Evolutionary conservation across 495 filamentous ascomycete species (phyloP).

Genomic region (Sordaria brevicollis): DNA sequence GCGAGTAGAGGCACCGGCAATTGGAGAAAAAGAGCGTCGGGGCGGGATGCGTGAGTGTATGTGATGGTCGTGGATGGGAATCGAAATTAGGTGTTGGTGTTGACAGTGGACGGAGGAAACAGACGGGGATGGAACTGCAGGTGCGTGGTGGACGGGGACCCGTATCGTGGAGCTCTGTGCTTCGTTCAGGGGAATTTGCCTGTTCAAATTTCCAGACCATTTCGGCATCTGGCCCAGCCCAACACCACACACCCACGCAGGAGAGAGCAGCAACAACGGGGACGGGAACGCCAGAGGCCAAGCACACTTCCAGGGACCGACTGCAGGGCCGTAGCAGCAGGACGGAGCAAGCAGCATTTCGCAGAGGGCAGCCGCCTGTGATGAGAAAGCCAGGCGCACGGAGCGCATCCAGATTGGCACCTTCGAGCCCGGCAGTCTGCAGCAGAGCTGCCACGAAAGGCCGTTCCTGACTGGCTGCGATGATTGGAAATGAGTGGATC

Average conservation of each 20-base stretch:
- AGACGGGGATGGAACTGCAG: slow-evolving; percentile 4
- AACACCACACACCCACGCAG: neutral
- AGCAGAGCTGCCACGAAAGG: neutral
- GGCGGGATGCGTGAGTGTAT: neutral
- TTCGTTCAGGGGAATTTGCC: slow-evolving; percentile 26
- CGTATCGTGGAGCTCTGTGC: slow-evolving; percentile 19
- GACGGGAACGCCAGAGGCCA: slow-evolving; percentile 13
- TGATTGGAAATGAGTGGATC: slow-evolving; percentile 7
- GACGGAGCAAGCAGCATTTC: neutral
- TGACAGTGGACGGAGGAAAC: slow-evolving; percentile 12
- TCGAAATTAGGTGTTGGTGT: slow-evolving; percentile 14
- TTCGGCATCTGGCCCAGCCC: neutral
- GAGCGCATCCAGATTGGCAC: neutral
- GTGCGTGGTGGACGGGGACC: neutral
- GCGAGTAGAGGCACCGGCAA: slow-evolving; percentile 7
- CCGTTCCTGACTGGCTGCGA: neutral
- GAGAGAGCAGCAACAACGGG: neutral
- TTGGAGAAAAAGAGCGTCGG: slow-evolving; percentile 7
- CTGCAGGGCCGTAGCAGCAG: neutral
- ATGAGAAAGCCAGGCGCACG: neutral
- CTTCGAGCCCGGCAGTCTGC: neutral
- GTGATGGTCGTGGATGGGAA: neutral
- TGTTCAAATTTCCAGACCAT: slow-evolving; percentile 30
- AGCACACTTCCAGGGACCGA: slow-evolving; percentile 8
- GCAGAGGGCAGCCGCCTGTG: neutral